Evolutionary conservation across 2,329 filamentous ascomycete species (phyloP).

Genomic region (Paradendryphiella salina): DNA sequence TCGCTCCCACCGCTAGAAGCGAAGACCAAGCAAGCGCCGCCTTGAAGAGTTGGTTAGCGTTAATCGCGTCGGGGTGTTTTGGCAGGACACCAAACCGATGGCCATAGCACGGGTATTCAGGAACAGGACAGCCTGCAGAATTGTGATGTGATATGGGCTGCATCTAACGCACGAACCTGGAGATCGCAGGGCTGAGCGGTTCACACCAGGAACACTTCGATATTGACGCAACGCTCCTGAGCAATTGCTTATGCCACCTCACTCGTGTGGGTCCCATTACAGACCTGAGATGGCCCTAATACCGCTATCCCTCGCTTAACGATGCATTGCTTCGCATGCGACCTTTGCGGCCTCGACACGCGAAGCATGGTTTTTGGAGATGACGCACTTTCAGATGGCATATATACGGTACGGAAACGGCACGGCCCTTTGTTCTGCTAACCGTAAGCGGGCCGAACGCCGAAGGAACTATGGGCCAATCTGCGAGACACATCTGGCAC

Average conservation of each 20-base stretch:
- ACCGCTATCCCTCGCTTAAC: conserved; percentile 13
- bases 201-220: conserved; percentile 30
- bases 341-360: conserved; percentile 21
- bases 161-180: conserved; percentile 27
- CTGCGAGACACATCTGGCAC: conserved; percentile 37
- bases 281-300: conserved; percentile 10
- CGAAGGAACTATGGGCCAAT: conserved; percentile 29
- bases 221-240: conserved; percentile 18
- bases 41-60: conserved; percentile 15
- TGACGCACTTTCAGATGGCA: conserved; percentile 28
- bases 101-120: conserved; percentile 31
- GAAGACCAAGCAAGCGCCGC: conserved; percentile 21
- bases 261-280: conserved; percentile 21
- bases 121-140: conserved; percentile 26
- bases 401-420: conserved; percentile 35
- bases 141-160: conserved; percentile 35
- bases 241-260: conserved; percentile 13
- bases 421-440: conserved; percentile 35
- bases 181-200: conserved; percentile 36
- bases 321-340: conserved; percentile 22
- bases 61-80: conserved; percentile 10
- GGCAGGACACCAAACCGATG: conserved; percentile 29
- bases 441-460: conserved; percentile 28
- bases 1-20: conserved; percentile 16
- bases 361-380: conserved; percentile 26